phyloP scores from a whole-genome alignment of 75 land plant species.

The Pinus albicaulis region DNA sequence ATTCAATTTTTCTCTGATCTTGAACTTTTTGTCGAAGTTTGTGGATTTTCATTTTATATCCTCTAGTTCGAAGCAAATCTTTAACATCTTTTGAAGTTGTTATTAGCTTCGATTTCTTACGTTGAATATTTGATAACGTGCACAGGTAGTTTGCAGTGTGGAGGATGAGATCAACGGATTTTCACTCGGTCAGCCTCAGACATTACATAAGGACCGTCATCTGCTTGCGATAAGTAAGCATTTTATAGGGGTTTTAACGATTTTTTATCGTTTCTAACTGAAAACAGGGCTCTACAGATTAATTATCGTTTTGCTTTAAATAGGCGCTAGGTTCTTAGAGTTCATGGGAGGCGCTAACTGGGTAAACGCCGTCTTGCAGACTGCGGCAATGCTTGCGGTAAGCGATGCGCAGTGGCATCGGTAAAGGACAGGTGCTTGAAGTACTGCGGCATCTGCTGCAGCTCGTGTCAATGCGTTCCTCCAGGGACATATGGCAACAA shows the following conservation, averaged over 20 bases:
- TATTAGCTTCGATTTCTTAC: too few relatives aligned
- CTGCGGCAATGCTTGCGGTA: constrained; percentile 22
- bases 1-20: too few relatives aligned
- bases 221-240: background rate
- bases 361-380: constrained; percentile 5
- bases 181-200: constrained; percentile 3
- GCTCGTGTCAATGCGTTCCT: constrained; percentile 33
- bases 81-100: too few relatives aligned
- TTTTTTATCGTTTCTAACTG: background rate
- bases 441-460: constrained; percentile 32
- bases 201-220: constrained; percentile 1
- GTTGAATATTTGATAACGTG: too few relatives aligned
- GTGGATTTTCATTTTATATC: too few relatives aligned
- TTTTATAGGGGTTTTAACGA: background rate
- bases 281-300: background rate
- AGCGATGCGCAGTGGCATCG: constrained; percentile 27
- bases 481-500: constrained; percentile 41
- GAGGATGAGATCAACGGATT: background rate
- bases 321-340: background rate
- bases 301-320: background rate
- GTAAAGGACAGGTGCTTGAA: constrained; percentile 19
- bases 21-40: too few relatives aligned
- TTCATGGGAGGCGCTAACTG: background rate
- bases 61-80: too few relatives aligned
- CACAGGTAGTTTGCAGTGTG: too few relatives aligned